Evolutionary conservation across 495 filamentous ascomycete genomes (phyloP).

Genomic region (Aspergillus heteromorphus): DNA sequence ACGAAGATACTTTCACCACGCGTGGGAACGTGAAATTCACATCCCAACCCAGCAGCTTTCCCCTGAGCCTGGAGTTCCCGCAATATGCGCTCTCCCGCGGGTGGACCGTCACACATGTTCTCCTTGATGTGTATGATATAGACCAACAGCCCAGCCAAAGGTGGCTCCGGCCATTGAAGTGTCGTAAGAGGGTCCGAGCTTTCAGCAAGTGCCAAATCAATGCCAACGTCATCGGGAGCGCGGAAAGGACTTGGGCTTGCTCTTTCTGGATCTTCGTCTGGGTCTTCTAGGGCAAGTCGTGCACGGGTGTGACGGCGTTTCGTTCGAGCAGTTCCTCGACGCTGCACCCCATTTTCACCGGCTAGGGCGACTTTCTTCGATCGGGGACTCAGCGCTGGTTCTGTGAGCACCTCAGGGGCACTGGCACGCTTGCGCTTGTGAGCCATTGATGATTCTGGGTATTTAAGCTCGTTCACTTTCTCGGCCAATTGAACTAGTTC

Average conservation of each 20-base stretch:
- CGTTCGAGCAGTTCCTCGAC: not conserved
- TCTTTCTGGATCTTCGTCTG: not conserved
- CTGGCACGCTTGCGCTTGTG: slow-evolving; percentile 31
- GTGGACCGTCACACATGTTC: slow-evolving; percentile 57
- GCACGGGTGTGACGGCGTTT: not conserved
- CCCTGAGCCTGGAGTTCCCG: slow-evolving; percentile 59
- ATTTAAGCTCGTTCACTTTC: slow-evolving; percentile 45
- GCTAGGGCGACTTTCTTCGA: slow-evolving; percentile 15
- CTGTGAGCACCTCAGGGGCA: not conserved
- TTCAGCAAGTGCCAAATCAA: slow-evolving; percentile 9
- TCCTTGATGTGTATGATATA: slow-evolving; percentile 87
- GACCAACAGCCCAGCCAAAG: slow-evolving; percentile 51
- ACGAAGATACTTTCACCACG: slow-evolving; percentile 46
- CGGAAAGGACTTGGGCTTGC: not conserved
- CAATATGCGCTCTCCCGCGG: slow-evolving; percentile 61
- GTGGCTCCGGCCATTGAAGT: slow-evolving; percentile 16
- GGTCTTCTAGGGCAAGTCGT: not conserved
- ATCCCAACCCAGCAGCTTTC: slow-evolving; percentile 58
- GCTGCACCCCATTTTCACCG: not conserved
- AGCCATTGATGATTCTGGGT: slow-evolving; percentile 2
- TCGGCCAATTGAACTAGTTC: slow-evolving; percentile 70
- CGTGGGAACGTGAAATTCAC: slow-evolving; percentile 66
- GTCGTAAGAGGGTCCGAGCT: slow-evolving; percentile 4
- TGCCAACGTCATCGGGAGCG: slow-evolving; percentile 9
- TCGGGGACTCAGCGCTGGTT: slow-evolving; percentile 19